Evolutionary conservation across 805 yeast genomes (phyloP).

Genomic region (Saturnispora gosingensis): DNA sequence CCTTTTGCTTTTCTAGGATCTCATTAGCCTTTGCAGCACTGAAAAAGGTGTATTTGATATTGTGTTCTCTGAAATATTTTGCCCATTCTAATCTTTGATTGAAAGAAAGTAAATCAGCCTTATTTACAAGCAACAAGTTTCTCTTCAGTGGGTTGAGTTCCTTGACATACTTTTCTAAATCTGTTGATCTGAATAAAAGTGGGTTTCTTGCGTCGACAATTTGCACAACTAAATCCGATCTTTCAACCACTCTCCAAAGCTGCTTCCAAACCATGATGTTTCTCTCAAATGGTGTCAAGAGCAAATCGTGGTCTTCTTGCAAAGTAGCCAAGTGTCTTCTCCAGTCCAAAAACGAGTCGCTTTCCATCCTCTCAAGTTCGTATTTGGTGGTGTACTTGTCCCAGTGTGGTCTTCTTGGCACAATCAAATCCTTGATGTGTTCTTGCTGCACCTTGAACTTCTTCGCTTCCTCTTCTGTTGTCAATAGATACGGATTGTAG

Average conservation of each 20-base stretch:
- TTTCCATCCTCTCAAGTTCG: constrained; percentile 80
- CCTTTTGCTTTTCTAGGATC: constrained; percentile 53
- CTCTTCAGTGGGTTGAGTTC: constrained; percentile 69
- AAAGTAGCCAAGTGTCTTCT: constrained; percentile 79
- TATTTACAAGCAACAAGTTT: constrained; percentile 79
- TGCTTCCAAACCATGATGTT: constrained; percentile 98
- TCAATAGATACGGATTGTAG: constrained; percentile 49
- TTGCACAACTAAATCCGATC: constrained; percentile 89
- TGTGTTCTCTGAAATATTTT: constrained; percentile 54
- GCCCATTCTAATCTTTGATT: constrained; percentile 85
- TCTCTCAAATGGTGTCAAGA: constrained; percentile 94
- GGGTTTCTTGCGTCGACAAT: constrained; percentile 98
- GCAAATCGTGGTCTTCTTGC: constrained; percentile 75
- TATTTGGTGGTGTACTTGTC: constrained; percentile 54
- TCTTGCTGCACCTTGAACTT: constrained; percentile 54
- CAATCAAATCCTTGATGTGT: constrained; percentile 61
- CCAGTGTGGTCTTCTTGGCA: constrained; percentile 95
- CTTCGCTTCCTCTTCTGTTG: constrained; percentile 55
- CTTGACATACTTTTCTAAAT: constrained; percentile 69
- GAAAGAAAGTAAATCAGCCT: constrained; percentile 78
- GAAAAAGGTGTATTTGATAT: constrained; percentile 83
- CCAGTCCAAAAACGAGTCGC: constrained; percentile 89
- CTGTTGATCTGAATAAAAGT: constrained; percentile 76
- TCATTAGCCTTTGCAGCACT: constrained; percentile 83
- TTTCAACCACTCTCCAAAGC: constrained; percentile 94